Conservation (phyloP, 164 flowering plant species). For the Chimonanthus praecox region DNA sequence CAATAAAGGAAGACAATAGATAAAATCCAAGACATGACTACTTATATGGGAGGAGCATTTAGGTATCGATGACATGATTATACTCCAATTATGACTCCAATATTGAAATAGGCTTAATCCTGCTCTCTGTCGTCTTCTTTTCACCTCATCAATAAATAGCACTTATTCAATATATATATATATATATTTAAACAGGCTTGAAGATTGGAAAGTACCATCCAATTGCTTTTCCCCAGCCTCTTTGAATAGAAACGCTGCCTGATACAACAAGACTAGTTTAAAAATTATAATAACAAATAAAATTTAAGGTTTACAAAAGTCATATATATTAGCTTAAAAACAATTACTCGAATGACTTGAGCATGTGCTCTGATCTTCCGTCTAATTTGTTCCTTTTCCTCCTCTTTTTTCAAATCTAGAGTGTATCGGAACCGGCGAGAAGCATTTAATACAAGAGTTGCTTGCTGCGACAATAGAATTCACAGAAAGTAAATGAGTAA, state of each 20-base stretch:
- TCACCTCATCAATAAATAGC: no score
- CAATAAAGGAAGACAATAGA: no score
- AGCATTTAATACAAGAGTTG: slow-evolving; percentile 96
- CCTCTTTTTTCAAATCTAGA: slow-evolving; percentile 81
- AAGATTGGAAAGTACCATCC: slow-evolving; percentile 33
- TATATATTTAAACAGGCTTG: no score
- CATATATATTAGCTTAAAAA: not conserved
- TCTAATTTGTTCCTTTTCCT: slow-evolving; percentile 57
- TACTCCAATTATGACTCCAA: no score
- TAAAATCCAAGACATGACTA: no score
- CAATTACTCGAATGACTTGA: slow-evolving; percentile 76
- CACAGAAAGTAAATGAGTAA: not conserved
- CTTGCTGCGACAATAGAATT: slow-evolving; percentile 49
- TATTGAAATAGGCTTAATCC: no score
- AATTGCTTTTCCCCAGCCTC: slow-evolving; percentile 41
- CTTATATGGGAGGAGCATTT: no score
- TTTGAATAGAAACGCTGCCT: slow-evolving; percentile 92
- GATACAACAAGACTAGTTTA: slow-evolving; percentile 11
- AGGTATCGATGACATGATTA: no score
- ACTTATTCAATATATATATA: no score
- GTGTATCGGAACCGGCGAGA: slow-evolving; percentile 96
- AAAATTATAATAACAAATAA: slow-evolving; percentile 18
- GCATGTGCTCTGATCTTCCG: slow-evolving; percentile 87
- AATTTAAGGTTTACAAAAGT: no score
- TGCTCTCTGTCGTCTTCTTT: no score